Percentiles rank a stretch among this genome's conserved stretches.
phyloP scores from a whole-genome alignment of 441 rosid species.

The Gossypium schwendimanii region DNA sequence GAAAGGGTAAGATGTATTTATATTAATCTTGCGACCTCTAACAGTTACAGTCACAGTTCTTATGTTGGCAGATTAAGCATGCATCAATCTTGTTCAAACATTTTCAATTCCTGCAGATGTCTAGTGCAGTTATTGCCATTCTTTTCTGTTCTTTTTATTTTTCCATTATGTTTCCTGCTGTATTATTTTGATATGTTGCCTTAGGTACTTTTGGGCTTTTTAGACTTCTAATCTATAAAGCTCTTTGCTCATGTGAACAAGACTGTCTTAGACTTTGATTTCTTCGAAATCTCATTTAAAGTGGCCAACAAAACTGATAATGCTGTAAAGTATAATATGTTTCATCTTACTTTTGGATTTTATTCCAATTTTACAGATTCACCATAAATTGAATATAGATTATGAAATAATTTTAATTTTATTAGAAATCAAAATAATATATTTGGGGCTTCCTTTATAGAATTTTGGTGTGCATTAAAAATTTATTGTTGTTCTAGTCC shows the following conservation, averaged over 20 bases:
- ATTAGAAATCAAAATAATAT: not conserved
- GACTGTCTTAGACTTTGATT: not conserved
- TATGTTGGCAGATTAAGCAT: not conserved
- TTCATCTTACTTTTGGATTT: not conserved
- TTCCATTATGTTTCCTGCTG: not conserved
- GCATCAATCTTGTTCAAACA: not conserved
- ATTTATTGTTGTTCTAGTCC: not conserved
- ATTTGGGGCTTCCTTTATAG: not conserved
- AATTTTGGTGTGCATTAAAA: not conserved
- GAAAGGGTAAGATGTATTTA: conserved; percentile 56
- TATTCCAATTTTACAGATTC: not conserved
- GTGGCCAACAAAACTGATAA: not conserved
- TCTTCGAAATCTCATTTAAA: not conserved
- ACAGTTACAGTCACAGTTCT: conserved; percentile 1
- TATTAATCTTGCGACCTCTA: not conserved
- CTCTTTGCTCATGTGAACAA: not conserved
- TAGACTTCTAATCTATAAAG: not conserved
- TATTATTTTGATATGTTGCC: not conserved
- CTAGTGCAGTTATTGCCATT: not conserved
- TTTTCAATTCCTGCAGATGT: not conserved
- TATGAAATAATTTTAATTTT: not conserved
- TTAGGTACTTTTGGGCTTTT: not conserved
- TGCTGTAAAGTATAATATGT: not conserved
- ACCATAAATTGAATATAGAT: not conserved
- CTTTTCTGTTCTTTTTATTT: not conserved